Evolutionary conservation across 768 basidiomycete genomes (phyloP).

Genomic region (Leccinum disarticulatum): DNA sequence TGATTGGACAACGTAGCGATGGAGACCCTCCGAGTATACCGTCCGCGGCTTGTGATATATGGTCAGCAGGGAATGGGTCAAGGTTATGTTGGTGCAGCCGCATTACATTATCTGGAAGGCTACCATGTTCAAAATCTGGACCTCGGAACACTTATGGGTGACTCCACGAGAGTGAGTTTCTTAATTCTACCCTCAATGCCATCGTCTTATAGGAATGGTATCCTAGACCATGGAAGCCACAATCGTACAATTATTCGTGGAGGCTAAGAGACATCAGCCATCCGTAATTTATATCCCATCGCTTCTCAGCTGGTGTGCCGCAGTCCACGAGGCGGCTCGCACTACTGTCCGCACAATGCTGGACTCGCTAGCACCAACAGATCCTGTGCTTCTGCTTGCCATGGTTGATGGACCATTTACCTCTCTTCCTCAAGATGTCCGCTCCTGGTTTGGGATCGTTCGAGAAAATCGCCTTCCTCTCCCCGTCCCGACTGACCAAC

Average conservation of each 20-base stretch:
- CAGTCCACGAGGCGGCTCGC: conserved; percentile 81
- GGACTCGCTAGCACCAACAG: conserved; percentile 86
- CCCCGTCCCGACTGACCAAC: conserved; percentile 45
- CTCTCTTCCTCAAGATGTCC: conserved; percentile 77
- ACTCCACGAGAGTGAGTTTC: conserved; percentile 77
- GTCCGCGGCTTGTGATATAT: conserved; percentile 83
- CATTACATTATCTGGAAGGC: conserved; percentile 92
- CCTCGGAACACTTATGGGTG: conserved; percentile 82
- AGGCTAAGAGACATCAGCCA: conserved; percentile 96
- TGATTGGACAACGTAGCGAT: conserved; percentile 56
- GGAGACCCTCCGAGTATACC: conserved; percentile 87
- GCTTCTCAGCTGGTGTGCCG: conserved; percentile 79
- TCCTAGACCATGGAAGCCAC: conserved; percentile 84
- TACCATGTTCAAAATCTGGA: conserved; percentile 95
- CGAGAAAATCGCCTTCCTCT: conserved; percentile 76
- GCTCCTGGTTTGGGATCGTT: conserved; percentile 84
- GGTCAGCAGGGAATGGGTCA: conserved; percentile 91
- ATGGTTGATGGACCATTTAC: conserved; percentile 77
- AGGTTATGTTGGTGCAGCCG: conserved; percentile 83
- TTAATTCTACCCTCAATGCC: neutral
- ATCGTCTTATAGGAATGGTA: conserved; percentile 4
- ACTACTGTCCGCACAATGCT: conserved; percentile 88
- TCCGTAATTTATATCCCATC: conserved; percentile 95
- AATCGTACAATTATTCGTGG: conserved; percentile 91
- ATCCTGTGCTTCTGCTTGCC: conserved; percentile 90